Evolutionary conservation across 2,329 filamentous ascomycete genomes (phyloP), one percentile per base, ranked within the genome.

Genomic region (Bipolaris gigantea): DNA sequence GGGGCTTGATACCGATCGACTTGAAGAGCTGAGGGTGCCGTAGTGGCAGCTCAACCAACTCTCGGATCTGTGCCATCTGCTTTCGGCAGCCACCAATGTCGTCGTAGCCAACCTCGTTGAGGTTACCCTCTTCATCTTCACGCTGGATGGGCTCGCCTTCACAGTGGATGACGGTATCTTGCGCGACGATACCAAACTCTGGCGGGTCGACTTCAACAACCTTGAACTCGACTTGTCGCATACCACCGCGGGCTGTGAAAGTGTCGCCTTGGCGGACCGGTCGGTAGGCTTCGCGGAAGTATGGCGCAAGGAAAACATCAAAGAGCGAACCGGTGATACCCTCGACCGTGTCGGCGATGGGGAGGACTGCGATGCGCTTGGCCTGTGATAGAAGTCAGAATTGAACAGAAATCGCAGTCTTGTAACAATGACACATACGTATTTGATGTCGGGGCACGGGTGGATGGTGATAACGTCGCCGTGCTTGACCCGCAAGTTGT

Each of bases 181-280:
- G 94, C 57, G 94, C 94, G 55, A 99, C 94, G 62, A 99, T 99
- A 67, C 95, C 95, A 73, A 95, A 97, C 82, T 99, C 94, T 64
- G 94, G 94, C 42, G 94, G 92, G 70, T 99, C 94, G 44, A 99
- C 92, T 80, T 99, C 94, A 43, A 99, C 93, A 38, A 99, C 93
- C 84, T 99, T 99, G 83, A 99, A 99, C 75, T 99, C 94, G 33
- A 99, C 94, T 78, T 97, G 93, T 76, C 94, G 88, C 94, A 99
- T 99, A 74, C 92, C 93, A 79, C 93, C 94, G 71, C 94, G 89
- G 58, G 94, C 91, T 75, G 92, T 97, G 84, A 99, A 99, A 53
- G 97, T 85, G 73, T 99, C 94, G 70, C 94, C 94, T 83, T 97
- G 94, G 75, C 92, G 89, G 58, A 99, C 92, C 51, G 94, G 94